These are phyloP conservation scores for Boletus barrowsii DNA, from an alignment of 768 basidiomycete species.

Conservation along the genomic window DNA sequence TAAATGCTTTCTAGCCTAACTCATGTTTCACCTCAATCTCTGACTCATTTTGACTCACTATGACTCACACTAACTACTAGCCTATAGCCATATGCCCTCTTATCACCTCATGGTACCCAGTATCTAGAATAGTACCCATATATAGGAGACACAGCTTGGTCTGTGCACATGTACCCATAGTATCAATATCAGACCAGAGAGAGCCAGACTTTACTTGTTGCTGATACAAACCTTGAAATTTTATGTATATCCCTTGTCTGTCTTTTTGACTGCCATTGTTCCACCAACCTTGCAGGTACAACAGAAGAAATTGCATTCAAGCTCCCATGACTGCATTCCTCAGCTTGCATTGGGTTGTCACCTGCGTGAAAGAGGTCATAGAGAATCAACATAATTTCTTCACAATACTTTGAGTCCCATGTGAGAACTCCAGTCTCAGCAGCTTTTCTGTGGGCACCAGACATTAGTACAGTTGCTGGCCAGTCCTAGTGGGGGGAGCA, in stretches of 20 bases:
- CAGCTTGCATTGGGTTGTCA: neutral
- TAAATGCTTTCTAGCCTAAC: too few relatives aligned
- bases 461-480: too few relatives aligned
- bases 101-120: too few relatives aligned
- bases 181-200: too few relatives aligned
- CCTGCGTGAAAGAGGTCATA: neutral
- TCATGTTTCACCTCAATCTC: too few relatives aligned
- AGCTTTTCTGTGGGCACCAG: neutral
- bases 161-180: too few relatives aligned
- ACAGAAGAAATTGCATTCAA: neutral
- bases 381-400: neutral
- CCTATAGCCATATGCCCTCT: too few relatives aligned
- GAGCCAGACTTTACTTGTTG: too few relatives aligned
- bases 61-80: too few relatives aligned
- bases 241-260: neutral
- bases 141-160: too few relatives aligned
- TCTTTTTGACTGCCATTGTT: neutral
- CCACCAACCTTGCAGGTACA: neutral
- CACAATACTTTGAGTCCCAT: neutral
- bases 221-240: neutral
- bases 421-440: neutral
- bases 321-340: neutral
- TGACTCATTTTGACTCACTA: too few relatives aligned
- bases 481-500: neutral
- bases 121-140: too few relatives aligned